A percentile compares a stretch with the other conserved stretches of the same genome.
Conservation (phyloP, 75 land plant genomes). For the Gnetum montanum region DNA sequence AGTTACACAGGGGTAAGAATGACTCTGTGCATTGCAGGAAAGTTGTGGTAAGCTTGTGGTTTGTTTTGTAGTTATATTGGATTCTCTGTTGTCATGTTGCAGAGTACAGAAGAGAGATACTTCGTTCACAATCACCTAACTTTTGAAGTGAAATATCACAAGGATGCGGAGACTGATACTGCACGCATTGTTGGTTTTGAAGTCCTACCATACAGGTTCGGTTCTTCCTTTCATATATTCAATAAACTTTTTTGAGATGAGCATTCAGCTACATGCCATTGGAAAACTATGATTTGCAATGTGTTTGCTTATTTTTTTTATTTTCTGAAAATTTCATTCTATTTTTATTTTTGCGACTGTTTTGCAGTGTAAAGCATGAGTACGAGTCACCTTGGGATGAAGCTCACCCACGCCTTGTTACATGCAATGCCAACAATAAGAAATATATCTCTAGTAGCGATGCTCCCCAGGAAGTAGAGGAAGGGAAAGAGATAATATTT, state of each 20-base stretch:
- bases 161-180: slow-evolving; percentile 48
- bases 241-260: background rate
- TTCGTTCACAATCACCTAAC: slow-evolving; percentile 74
- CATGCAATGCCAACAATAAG: slow-evolving; percentile 75
- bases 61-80: background rate
- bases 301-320: background rate
- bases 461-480: slow-evolving; percentile 77
- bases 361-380: slow-evolving; percentile 65
- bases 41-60: background rate
- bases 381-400: slow-evolving; percentile 58
- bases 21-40: too few species aligned
- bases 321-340: background rate
- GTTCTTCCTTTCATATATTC: slow-evolving; percentile 1
- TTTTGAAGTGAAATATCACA: slow-evolving; percentile 65
- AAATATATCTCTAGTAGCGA: slow-evolving; percentile 32
- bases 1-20: slow-evolving; percentile 37
- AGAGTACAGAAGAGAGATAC: slow-evolving; percentile 72
- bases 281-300: background rate
- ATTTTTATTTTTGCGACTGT: background rate
- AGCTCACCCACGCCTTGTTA: slow-evolving; percentile 36
- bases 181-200: slow-evolving; percentile 94
- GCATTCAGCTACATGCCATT: background rate
- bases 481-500: slow-evolving; percentile 60
- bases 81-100: background rate
- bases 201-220: slow-evolving; percentile 81